These are phyloP conservation scores for Croton setiger DNA, from an alignment of 441 rosid genomes.

Conservation along the genomic window DNA sequence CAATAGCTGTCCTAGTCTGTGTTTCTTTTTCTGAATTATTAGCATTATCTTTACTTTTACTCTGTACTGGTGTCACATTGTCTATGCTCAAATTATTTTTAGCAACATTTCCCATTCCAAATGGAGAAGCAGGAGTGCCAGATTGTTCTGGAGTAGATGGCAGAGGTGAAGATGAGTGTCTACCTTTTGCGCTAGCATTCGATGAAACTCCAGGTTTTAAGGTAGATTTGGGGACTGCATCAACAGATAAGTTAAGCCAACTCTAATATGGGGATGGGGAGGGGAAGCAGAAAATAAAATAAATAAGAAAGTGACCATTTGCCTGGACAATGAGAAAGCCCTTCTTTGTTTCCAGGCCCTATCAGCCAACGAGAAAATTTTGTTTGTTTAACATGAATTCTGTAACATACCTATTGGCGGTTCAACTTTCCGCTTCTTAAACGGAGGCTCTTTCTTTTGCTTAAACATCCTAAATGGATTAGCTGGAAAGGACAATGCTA, in stretches of 20 bases:
- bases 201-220: conserved; percentile 50
- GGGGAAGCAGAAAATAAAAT: conserved; percentile 11
- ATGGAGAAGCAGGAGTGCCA: conserved; percentile 51
- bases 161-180: conserved; percentile 69
- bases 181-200: conserved; percentile 43
- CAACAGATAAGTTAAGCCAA: conserved; percentile 24
- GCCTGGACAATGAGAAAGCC: neutral
- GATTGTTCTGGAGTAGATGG: conserved; percentile 63
- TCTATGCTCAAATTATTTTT: conserved; percentile 41
- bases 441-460: conserved; percentile 69
- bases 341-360: too few relatives aligned
- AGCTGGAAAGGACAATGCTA: conserved; percentile 43
- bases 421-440: conserved; percentile 81
- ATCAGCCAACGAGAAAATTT: neutral
- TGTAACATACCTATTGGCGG: conserved; percentile 48
- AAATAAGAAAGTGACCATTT: neutral
- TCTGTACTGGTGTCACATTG: conserved; percentile 35
- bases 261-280: neutral
- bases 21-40: conserved; percentile 53
- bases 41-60: conserved; percentile 51
- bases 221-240: conserved; percentile 52
- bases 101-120: conserved; percentile 42
- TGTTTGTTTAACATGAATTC: conserved; percentile 7
- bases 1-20: conserved; percentile 35
- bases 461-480: conserved; percentile 69